Conservation (phyloP, 176 grass and related monocot species). For the Alloteropsis semialata region DNA sequence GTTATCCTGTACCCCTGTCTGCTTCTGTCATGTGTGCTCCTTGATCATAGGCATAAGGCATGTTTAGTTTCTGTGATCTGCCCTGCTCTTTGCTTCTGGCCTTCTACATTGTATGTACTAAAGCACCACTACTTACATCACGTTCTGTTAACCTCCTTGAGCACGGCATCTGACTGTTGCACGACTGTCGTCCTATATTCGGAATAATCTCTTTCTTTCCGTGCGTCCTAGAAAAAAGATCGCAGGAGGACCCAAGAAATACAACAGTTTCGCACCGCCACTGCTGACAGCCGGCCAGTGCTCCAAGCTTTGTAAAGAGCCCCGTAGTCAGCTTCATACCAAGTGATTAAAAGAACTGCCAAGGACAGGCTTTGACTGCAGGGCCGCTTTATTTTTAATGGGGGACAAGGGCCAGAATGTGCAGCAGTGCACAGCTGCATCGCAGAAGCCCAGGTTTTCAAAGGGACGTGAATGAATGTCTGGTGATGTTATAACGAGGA, state of each 20-base stretch:
- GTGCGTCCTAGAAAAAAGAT: background rate
- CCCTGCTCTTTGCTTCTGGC: background rate
- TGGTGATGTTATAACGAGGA: background rate
- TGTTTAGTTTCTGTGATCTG: background rate
- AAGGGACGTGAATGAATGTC: conserved; percentile 21
- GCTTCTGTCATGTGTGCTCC: background rate
- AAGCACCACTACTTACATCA: background rate
- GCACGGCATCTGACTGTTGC: conserved; percentile 9
- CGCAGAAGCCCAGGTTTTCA: conserved; percentile 7
- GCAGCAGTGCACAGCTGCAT: conserved; percentile 4
- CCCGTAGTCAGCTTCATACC: conserved; percentile 30
- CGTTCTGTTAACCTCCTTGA: background rate
- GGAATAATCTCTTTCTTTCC: background rate
- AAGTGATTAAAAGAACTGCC: conserved; percentile 27
- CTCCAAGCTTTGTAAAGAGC: background rate
- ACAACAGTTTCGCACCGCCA: background rate
- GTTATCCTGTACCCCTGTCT: conserved; percentile 12
- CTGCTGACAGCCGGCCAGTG: background rate
- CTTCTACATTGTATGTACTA: too few relatives aligned
- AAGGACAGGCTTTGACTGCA: conserved; percentile 36
- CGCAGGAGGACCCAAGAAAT: background rate
- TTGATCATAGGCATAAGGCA: background rate
- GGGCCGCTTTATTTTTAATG: conserved; percentile 22
- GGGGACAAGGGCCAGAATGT: background rate
- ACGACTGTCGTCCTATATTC: conserved; percentile 13